A percentile compares a stretch with the other conserved stretches of the same genome.
These are phyloP conservation scores for Fusarium sterilihyphosum DNA, from an alignment of 2,329 filamentous ascomycete species.

Conservation along the genomic window DNA sequence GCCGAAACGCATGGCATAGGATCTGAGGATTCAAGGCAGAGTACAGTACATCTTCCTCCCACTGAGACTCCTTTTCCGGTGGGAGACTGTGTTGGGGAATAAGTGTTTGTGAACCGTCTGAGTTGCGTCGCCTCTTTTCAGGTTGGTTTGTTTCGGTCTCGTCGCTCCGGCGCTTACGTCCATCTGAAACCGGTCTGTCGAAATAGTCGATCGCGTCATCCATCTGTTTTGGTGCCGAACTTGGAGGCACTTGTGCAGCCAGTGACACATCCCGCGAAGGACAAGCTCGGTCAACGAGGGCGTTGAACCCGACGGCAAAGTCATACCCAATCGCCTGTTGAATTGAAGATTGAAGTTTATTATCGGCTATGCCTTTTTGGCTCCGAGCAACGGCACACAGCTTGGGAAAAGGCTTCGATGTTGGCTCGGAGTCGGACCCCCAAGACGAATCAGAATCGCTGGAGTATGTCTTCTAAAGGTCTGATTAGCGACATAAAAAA, in stretches of 20 bases:
- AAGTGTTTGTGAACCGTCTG: fast-evolving
- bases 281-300: not conserved
- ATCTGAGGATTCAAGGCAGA: not conserved
- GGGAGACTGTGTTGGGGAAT: not conserved
- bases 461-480: not conserved
- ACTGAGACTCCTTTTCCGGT: not conserved
- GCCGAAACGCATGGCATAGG: too few species aligned
- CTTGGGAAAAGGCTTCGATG: not conserved
- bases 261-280: not conserved
- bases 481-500: not conserved
- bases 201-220: not conserved
- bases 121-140: fast-evolving
- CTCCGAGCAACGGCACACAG: not conserved
- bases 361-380: fast-evolving
- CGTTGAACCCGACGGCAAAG: fast-evolving
- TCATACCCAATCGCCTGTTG: not conserved
- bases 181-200: fast-evolving
- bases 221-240: fast-evolving
- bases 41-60: not conserved
- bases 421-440: not conserved
- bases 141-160: not conserved
- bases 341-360: not conserved
- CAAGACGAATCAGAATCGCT: not conserved
- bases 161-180: not conserved
- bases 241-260: fast-evolving